These are phyloP conservation scores for Globisporangium okanoganense DNA, from an alignment of 352 stramenopile species.

Conservation along the genomic window DNA sequence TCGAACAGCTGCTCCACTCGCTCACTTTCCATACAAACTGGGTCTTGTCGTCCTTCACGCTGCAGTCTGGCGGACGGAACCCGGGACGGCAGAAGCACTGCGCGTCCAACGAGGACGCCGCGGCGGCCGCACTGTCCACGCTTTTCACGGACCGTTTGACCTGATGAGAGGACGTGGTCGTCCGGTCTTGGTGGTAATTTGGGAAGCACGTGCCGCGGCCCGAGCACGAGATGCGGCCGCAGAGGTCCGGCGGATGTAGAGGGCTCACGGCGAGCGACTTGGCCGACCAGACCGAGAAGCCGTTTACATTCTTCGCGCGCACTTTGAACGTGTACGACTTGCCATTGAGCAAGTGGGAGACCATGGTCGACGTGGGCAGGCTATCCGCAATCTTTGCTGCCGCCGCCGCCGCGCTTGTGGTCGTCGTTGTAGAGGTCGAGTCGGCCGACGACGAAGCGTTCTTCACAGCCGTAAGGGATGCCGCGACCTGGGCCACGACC, in stretches of 20 bases:
- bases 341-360: slow-evolving; percentile 52
- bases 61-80: slow-evolving; percentile 63
- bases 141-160: not conserved
- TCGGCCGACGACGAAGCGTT: slow-evolving; percentile 12
- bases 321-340: slow-evolving; percentile 72
- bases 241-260: slow-evolving; percentile 69
- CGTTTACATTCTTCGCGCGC: slow-evolving; percentile 56
- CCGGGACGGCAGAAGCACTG: slow-evolving; percentile 63
- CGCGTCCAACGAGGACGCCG: slow-evolving; percentile 23
- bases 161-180: not conserved
- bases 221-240: slow-evolving; percentile 51
- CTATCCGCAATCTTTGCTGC: not conserved
- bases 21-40: slow-evolving; percentile 50
- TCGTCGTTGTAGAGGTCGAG: not conserved
- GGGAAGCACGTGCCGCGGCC: slow-evolving; percentile 68
- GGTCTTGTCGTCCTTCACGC: slow-evolving; percentile 34
- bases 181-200: slow-evolving; percentile 33
- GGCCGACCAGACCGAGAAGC: slow-evolving; percentile 64
- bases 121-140: slow-evolving; percentile 18
- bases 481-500: slow-evolving; percentile 22
- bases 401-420: not conserved
- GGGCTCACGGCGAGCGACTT: slow-evolving; percentile 69
- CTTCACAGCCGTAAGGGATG: slow-evolving; percentile 13
- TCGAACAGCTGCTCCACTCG: slow-evolving; percentile 54
- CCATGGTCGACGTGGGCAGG: slow-evolving; percentile 35